These are phyloP conservation scores for Vitis labrusca DNA, from an alignment of 164 flowering plant species.

Conservation along the genomic window DNA sequence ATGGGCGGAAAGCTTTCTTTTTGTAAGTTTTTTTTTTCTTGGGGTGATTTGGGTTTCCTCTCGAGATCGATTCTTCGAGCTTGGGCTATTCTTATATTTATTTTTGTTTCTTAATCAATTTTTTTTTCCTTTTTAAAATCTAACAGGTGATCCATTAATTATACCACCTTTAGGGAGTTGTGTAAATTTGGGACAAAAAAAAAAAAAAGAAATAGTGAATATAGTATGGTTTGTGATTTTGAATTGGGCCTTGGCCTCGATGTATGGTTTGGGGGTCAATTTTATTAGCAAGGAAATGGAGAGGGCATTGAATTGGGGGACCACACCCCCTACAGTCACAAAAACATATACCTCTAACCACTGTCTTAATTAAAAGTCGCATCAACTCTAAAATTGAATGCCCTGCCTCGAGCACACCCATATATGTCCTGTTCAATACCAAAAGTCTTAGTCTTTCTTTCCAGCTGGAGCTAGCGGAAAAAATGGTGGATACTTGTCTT, in stretches of 20 bases:
- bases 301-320: too few species aligned
- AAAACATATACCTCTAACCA: too few species aligned
- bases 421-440: too few species aligned
- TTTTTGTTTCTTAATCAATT: constrained; percentile 12
- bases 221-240: constrained; percentile 27
- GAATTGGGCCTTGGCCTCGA: not conserved
- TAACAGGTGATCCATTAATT: constrained; percentile 24
- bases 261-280: too few species aligned
- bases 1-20: not conserved
- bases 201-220: constrained; percentile 32
- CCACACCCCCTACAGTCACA: too few species aligned
- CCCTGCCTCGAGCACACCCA: too few species aligned
- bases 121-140: constrained; percentile 6
- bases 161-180: constrained; percentile 22
- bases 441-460: too few species aligned
- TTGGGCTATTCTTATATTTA: constrained; percentile 20
- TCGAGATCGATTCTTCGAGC: constrained; percentile 10
- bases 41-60: constrained; percentile 21
- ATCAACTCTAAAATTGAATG: too few species aligned
- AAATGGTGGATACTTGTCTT: too few species aligned
- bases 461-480: too few species aligned
- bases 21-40: not conserved
- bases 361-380: too few species aligned
- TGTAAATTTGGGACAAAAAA: constrained; percentile 29
- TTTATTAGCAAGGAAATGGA: too few species aligned